Evolutionary conservation across 352 stramenopile genomes (phyloP), one percentile per base, ranked within the genome.

Genomic region (Globisporangium cylindrosporum): DNA sequence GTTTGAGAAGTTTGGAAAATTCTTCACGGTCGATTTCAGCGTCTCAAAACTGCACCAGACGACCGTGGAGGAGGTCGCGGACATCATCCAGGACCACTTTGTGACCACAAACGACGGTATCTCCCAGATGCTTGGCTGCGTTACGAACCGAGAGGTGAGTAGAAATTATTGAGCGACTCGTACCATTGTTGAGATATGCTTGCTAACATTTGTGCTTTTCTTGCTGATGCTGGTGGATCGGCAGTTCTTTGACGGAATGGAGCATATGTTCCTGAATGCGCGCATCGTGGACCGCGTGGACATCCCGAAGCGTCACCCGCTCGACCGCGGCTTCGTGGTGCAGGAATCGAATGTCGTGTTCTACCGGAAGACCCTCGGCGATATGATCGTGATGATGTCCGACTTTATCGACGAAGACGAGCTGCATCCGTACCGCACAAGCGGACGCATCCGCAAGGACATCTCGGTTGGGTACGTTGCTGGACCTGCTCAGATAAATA

Each of bases 11-110:
- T 90, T 90, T 48, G 80, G 81, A 62, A 90, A 90, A 60, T 84
- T 82, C 55, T 88, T 86, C 75, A 88, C 81, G 1, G 78, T 90
- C 57, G 81, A 90, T 60, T 87, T 90, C 53, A 90, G 77, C 67
- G 76, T 88, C 41, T 84, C 77, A 29, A 74, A 88, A 34, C 66
- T 89, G 29, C 62, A 71, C 48, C 65, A 74, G 63, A 80, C 79
- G 62, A 82, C 70, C 0, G 72, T 88, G 34, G 68, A 67, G 2
- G 77, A 86, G 14, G 82, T 89, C 15, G 78, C 77, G 1, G 72
- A 76, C 20, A 73, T 83, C 25, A 86, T 88, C 34, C 77, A 85
- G 64, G 76, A 86, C 73, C 77, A 89, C 59, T 88, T 86, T 22
- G 77, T 86, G 15, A 80, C 80, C 27, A 76, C 77, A 10, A 80